These are phyloP conservation scores for Diospyros kaki DNA, from an alignment of 148 eudicot genomes.

Conservation along the genomic window DNA sequence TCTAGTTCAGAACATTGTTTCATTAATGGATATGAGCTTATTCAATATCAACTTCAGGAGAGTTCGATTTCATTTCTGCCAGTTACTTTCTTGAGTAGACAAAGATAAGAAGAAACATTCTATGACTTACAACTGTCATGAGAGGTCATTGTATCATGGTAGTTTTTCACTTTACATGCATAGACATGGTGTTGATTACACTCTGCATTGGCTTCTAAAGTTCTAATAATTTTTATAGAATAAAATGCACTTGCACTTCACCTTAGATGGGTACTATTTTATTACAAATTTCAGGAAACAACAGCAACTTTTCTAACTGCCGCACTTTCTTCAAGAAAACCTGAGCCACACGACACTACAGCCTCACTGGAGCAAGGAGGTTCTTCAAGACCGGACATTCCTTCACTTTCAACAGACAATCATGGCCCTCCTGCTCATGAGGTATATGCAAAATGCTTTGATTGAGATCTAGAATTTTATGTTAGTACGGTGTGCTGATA, in stretches of 20 bases:
- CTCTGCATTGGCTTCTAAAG: background rate
- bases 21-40: too few species aligned
- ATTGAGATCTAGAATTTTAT: background rate
- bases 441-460: slow-evolving; percentile 11
- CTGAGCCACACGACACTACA: slow-evolving; percentile 23
- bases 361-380: slow-evolving; percentile 30
- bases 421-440: slow-evolving; percentile 7
- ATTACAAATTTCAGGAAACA: slow-evolving; percentile 37
- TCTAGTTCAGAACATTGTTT: too few species aligned
- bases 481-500: background rate
- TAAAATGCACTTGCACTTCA: background rate
- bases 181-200: background rate
- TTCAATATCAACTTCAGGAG: too few species aligned
- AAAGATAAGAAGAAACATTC: too few species aligned
- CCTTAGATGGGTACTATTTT: background rate
- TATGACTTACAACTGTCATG: too few species aligned
- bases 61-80: too few species aligned
- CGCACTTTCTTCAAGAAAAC: slow-evolving; percentile 43
- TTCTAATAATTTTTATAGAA: background rate
- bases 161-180: background rate
- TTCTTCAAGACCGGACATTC: slow-evolving; percentile 25
- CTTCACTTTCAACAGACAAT: slow-evolving; percentile 16
- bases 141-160: too few species aligned
- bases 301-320: slow-evolving; percentile 52
- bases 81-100: too few species aligned